A percentile compares a stretch with the other conserved stretches of the same genome.
Evolutionary conservation across 192 early-diverging fungal genomes (phyloP).

Genomic region (Blastocladiella britannica): DNA sequence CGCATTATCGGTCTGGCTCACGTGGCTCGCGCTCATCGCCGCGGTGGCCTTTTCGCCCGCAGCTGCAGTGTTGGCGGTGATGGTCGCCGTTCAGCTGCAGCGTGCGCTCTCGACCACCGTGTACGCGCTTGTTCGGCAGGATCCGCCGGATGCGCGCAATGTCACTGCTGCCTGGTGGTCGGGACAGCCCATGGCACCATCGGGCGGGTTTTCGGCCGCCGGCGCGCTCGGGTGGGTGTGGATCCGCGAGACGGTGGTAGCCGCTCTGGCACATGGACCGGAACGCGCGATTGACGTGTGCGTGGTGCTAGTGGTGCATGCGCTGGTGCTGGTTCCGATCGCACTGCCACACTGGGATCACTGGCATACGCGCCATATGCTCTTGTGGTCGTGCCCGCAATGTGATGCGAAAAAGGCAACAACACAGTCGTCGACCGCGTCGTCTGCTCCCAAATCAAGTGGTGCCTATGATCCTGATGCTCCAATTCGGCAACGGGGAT

Average conservation of each 20-base stretch:
- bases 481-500: too few species aligned
- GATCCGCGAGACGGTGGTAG: background rate
- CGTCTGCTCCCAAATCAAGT: too few species aligned
- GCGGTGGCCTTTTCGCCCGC: background rate
- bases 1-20: background rate
- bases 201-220: too few species aligned
- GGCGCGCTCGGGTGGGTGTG: background rate
- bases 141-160: too few species aligned
- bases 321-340: background rate
- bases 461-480: too few species aligned
- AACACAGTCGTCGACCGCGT: too few species aligned
- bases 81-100: background rate
- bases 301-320: background rate
- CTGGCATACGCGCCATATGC: background rate
- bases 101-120: background rate
- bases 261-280: background rate
- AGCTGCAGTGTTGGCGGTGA: background rate
- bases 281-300: background rate
- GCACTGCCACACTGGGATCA: background rate
- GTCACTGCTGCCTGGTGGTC: too few species aligned
- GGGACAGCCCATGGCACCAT: too few species aligned
- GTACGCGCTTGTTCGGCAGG: background rate
- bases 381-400: background rate
- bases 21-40: background rate
- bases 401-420: too few species aligned